A percentile compares a stretch with the other conserved stretches of the same genome.
phyloP scores from a whole-genome alignment of 2,329 filamentous ascomycete genomes.

The Blumeriella jaapii region DNA sequence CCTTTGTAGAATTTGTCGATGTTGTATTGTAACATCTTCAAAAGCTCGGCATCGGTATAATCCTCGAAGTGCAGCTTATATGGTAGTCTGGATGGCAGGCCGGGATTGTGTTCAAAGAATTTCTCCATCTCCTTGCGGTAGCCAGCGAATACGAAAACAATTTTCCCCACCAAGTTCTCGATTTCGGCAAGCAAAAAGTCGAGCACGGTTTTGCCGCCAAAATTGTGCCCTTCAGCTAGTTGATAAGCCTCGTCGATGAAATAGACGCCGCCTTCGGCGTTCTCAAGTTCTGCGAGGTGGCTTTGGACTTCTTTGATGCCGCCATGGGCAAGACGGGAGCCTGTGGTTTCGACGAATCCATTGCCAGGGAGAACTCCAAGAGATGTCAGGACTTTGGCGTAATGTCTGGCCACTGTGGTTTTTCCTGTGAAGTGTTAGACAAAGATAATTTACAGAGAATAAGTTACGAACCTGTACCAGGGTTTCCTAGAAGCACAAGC shows the following conservation, averaged over 20 bases:
- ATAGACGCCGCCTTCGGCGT: constrained; percentile 56
- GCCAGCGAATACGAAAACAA: constrained; percentile 63
- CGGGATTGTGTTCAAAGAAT: constrained; percentile 65
- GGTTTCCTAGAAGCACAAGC: constrained; percentile 56
- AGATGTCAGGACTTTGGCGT: constrained; percentile 51
- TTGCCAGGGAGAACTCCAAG: constrained; percentile 50
- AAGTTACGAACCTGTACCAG: constrained; percentile 49
- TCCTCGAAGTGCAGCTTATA: constrained; percentile 55
- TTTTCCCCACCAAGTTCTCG: constrained; percentile 57
- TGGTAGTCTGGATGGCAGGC: constrained; percentile 59
- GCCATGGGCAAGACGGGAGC: constrained; percentile 50
- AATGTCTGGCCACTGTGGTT: constrained; percentile 64
- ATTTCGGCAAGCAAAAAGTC: constrained; percentile 63
- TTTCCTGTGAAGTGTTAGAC: constrained; percentile 48
- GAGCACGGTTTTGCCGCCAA: constrained; percentile 48
- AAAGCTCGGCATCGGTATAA: constrained; percentile 54
- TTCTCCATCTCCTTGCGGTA: constrained; percentile 66
- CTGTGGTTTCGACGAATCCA: constrained; percentile 54
- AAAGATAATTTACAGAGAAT: not conserved
- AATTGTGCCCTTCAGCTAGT: constrained; percentile 45
- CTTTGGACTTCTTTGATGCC: constrained; percentile 48
- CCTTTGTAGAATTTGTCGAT: constrained; percentile 42
- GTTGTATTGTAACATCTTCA: constrained; percentile 44
- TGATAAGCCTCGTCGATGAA: constrained; percentile 65
- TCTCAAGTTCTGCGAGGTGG: constrained; percentile 43